Percentiles rank a stretch among this genome's conserved stretches.
These are phyloP conservation scores for Candida pseudofarinosa DNA, from an alignment of 805 yeast genomes.

Conservation along the genomic window DNA sequence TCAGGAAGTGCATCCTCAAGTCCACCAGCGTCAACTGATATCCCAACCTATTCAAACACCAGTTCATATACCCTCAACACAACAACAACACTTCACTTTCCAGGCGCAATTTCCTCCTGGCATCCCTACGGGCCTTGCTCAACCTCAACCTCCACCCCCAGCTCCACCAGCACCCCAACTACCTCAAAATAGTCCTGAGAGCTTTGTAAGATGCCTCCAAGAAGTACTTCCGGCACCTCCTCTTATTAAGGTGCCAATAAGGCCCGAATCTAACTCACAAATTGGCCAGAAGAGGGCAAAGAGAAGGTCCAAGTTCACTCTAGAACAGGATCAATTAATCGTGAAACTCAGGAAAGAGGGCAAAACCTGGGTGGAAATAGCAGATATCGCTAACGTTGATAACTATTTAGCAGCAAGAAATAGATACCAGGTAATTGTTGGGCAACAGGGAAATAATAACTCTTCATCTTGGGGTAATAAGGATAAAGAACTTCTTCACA, in stretches of 20 bases:
- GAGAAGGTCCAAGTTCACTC: conserved; percentile 65
- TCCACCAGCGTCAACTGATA: conserved; percentile 1
- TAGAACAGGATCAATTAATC: conserved; percentile 64
- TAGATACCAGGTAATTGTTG: conserved; percentile 74
- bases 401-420: conserved; percentile 71
- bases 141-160: conserved; percentile 1
- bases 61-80: conserved; percentile 1
- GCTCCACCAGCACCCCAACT: conserved; percentile 1
- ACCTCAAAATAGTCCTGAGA: conserved; percentile 9
- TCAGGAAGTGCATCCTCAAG: not conserved
- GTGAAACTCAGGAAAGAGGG: conserved; percentile 59
- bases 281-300: conserved; percentile 47
- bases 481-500: conserved; percentile 49
- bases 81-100: not conserved
- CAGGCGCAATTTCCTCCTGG: conserved; percentile 3
- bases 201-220: conserved; percentile 25
- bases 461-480: conserved; percentile 57
- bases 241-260: conserved; percentile 35
- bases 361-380: conserved; percentile 70
- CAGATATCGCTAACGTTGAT: conserved; percentile 59
- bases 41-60: conserved; percentile 3
- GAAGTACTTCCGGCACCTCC: conserved; percentile 48
- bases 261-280: conserved; percentile 40
- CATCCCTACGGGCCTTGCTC: conserved; percentile 6
- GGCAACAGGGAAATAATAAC: conserved; percentile 75